Conservation (phyloP, 2,329 filamentous ascomycete species). For the Aspergillus pseudonomiae region DNA sequence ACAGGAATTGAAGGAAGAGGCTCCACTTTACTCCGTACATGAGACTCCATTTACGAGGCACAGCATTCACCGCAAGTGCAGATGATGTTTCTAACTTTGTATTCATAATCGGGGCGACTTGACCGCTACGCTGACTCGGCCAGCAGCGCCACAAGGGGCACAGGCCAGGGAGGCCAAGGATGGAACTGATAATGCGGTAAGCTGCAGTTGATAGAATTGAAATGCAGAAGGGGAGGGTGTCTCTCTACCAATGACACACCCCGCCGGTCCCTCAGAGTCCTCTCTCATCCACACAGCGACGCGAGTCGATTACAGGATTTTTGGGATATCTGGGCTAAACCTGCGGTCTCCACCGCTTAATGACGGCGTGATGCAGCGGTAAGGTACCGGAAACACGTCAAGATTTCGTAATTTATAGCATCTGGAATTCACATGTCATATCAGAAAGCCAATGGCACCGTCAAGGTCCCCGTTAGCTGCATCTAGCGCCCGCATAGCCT, state of each 20-base stretch:
- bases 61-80: slow-evolving; percentile 1
- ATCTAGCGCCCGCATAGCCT: slow-evolving; percentile 78
- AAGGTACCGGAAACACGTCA: slow-evolving; percentile 2
- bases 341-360: neutral
- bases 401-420: slow-evolving; percentile 1
- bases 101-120: neutral
- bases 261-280: neutral
- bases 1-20: neutral
- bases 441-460: slow-evolving; percentile 80
- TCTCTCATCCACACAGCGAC: neutral
- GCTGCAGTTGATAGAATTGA: neutral
- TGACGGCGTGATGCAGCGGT: neutral
- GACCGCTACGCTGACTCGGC: slow-evolving; percentile 4
- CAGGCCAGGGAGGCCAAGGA: neutral
- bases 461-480: slow-evolving; percentile 86
- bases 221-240: neutral
- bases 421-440: slow-evolving; percentile 35
- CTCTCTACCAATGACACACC: neutral
- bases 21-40: neutral
- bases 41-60: neutral
- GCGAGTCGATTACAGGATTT: slow-evolving; percentile 3
- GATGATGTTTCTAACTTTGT: neutral
- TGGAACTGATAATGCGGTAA: slow-evolving; percentile 2
- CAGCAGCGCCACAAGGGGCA: slow-evolving; percentile 4
- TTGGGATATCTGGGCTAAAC: neutral